These are phyloP conservation scores for Entomophthora muscae DNA, from an alignment of 371 early-diverging fungal species.

Conservation along the genomic window DNA sequence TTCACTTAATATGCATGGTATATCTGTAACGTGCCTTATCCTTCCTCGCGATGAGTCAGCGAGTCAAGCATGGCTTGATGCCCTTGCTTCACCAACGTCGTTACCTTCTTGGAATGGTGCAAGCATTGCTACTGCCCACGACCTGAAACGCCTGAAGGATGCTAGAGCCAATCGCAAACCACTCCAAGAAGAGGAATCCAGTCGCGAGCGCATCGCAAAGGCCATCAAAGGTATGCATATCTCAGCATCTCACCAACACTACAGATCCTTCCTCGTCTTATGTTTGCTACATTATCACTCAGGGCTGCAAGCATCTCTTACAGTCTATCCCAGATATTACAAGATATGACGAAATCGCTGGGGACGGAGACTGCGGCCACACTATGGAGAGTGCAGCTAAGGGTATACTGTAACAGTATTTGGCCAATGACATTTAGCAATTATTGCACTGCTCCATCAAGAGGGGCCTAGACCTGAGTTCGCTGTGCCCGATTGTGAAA, in stretches of 20 bases:
- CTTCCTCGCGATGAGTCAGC: conserved; percentile 24
- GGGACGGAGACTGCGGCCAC: conserved; percentile 72
- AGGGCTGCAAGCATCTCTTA: neutral
- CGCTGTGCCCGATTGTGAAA: conserved; percentile 44
- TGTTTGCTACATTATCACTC: neutral
- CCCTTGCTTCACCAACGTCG: conserved; percentile 21
- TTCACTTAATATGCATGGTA: conserved; percentile 58
- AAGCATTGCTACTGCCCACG: too few relatives aligned
- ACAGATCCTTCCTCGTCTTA: neutral
- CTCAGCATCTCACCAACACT: too few relatives aligned
- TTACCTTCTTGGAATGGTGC: conserved; percentile 18
- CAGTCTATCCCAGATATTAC: conserved; percentile 36
- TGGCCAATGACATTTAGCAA: too few relatives aligned
- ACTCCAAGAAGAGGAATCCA: too few relatives aligned
- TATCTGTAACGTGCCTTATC: conserved; percentile 37
- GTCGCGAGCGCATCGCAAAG: too few relatives aligned
- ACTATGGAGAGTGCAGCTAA: conserved; percentile 45
- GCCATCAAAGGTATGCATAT: too few relatives aligned
- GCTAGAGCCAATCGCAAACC: too few relatives aligned
- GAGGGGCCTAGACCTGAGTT: conserved; percentile 42
- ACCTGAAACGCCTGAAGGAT: too few relatives aligned
- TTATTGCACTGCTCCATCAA: conserved; percentile 15
- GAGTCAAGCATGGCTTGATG: conserved; percentile 22
- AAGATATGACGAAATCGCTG: conserved; percentile 42
- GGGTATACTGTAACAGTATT: too few relatives aligned